Percentiles rank a stretch among this genome's conserved stretches.
These are phyloP conservation scores for Coffea humblotiana DNA, from an alignment of 305 asterid species.

Conservation along the genomic window DNA sequence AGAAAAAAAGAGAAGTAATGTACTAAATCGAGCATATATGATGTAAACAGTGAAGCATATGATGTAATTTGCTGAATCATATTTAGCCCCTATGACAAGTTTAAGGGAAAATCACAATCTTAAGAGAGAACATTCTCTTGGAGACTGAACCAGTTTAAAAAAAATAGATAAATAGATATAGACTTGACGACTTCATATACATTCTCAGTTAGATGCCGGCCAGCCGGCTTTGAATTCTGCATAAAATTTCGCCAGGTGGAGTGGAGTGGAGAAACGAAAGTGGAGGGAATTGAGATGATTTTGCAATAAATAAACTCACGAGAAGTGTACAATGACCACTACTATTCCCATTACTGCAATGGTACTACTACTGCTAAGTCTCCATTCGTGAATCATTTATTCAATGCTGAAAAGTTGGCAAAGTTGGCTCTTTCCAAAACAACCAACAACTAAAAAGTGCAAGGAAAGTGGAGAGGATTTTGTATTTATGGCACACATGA, in stretches of 20 bases:
- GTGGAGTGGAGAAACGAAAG: constrained; percentile 19
- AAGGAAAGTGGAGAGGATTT: constrained; percentile 1
- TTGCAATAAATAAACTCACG: constrained; percentile 48
- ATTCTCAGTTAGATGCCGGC: constrained; percentile 25
- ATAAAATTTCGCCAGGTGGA: constrained; percentile 19
- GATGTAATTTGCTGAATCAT: background rate
- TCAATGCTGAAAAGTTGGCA: constrained; percentile 22
- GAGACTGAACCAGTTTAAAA: background rate
- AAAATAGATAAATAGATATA: too few species aligned
- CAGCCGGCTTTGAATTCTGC: constrained; percentile 9
- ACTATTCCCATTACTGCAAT: background rate
- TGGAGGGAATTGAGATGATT: constrained; percentile 15
- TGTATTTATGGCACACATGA: constrained; percentile 28
- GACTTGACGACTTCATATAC: background rate
- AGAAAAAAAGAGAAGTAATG: too few species aligned
- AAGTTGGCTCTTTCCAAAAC: constrained; percentile 22
- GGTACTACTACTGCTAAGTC: constrained; percentile 5
- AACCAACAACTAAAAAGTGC: constrained; percentile 20
- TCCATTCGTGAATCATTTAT: constrained; percentile 27
- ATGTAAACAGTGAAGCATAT: too few species aligned
- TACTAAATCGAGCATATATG: too few species aligned
- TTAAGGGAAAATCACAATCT: background rate
- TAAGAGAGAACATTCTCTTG: background rate
- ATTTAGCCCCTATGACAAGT: background rate
- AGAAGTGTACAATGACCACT: constrained; percentile 26